phyloP scores from a whole-genome alignment of 306 rosid species.

The Medicago lupulina region DNA sequence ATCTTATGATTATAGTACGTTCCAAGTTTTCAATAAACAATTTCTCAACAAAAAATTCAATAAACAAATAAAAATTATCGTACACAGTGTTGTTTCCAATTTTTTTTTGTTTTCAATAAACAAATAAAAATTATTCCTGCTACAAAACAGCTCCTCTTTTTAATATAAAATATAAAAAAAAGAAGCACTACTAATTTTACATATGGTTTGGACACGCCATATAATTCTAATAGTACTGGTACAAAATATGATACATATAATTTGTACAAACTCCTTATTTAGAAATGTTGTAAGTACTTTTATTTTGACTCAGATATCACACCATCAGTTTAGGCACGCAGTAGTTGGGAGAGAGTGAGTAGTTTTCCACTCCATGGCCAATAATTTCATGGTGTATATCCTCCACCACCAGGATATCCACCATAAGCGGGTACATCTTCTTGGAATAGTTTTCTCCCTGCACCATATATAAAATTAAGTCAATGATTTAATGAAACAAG shows the following conservation, averaged over 20 bases:
- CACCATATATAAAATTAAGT: neutral
- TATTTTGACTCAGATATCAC: too few relatives aligned
- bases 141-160: neutral
- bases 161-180: too few relatives aligned
- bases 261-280: neutral
- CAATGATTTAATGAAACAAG: neutral
- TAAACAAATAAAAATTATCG: too few relatives aligned
- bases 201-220: neutral
- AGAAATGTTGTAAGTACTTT: neutral
- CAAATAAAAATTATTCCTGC: neutral
- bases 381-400: slow-evolving; percentile 1
- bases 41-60: too few relatives aligned
- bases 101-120: too few relatives aligned
- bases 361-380: too few relatives aligned
- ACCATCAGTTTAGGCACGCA: too few relatives aligned
- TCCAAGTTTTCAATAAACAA: too few relatives aligned
- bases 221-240: neutral
- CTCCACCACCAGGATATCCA: slow-evolving; percentile 14
- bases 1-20: too few relatives aligned
- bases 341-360: too few relatives aligned
- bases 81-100: too few relatives aligned
- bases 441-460: slow-evolving; percentile 37
- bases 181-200: neutral
- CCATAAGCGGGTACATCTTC: neutral
- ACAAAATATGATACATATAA: neutral